Evolutionary conservation across 2,329 filamentous ascomycete species (phyloP), one percentile per base, ranked within the genome.

Genomic region (Verticillium nonalfalfae): DNA sequence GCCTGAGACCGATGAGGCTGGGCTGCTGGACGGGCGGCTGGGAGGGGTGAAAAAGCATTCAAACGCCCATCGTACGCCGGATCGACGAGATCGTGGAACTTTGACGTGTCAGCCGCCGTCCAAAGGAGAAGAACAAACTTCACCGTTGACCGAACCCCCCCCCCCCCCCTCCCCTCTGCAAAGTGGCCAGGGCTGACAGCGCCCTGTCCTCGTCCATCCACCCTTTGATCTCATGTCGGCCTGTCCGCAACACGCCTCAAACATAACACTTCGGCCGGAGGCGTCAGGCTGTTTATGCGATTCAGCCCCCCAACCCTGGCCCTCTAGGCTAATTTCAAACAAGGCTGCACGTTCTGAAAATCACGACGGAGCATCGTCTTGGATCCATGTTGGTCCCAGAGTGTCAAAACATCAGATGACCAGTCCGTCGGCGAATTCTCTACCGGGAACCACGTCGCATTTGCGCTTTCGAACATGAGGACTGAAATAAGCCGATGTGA

Each of bases 211-310:
- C 2, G 18, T 21, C 45, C 62, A 63, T 61, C 59, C 57, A 35
- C 55, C 26, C 31, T 38, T 59, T 65, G 61, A 62, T 61, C 60
- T 60, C 62, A 60, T 40, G 61, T 63, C 62, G 45, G 45, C 45
- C 45, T 52, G 45, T 61, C 65, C 69, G 68, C 68, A 71, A 72
- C 69, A 63, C 63, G 64, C 63, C 63, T 71, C 68, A 71, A 70
- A 70, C 68, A 61, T 39, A 38, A 56, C 56, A 58, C 50, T 33
- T 58, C 58, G 60, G 63, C 59, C 52, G 35, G 54, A 60, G 38
- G 58, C 59, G 60, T 56, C 60, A 61, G 64, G 63, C 59, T 63
- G 11, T 61, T 66, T 61, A 66, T 65, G 64, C 64, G 40, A 61
- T 63, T 56, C 21, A 18, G 35, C 35, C 4, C 35, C 35, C 45